Conservation (phyloP, 2,329 filamentous ascomycete genomes). For the Paecilomyces sp. region DNA sequence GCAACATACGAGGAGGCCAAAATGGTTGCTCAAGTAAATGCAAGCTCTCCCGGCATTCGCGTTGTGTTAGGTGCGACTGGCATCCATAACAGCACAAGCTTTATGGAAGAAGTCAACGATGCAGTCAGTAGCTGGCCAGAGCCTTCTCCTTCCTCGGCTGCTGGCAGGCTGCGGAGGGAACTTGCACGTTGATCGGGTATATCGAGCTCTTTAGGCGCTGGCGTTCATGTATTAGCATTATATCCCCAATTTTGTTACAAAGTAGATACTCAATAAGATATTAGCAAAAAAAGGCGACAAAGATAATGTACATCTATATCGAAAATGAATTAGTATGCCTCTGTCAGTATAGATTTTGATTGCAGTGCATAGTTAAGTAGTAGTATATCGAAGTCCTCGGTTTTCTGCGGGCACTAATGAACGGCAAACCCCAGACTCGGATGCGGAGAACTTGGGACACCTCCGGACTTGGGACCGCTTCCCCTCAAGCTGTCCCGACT, state of each 20-base stretch:
- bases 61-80: constrained; percentile 84
- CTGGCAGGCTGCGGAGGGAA: constrained; percentile 56
- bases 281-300: background rate
- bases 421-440: background rate
- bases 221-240: constrained; percentile 7
- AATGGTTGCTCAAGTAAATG: constrained; percentile 91
- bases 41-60: constrained; percentile 76
- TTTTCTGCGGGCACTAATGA: background rate
- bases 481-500: constrained; percentile 3
- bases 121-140: constrained; percentile 83
- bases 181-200: constrained; percentile 41
- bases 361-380: background rate
- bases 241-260: background rate
- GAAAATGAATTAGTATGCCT: background rate
- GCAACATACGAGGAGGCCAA: constrained; percentile 96
- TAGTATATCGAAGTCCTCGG: background rate
- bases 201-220: constrained; percentile 1
- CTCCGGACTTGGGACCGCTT: constrained; percentile 9
- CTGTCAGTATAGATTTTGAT: background rate
- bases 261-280: background rate
- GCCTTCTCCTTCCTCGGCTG: constrained; percentile 50
- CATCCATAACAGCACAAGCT: constrained; percentile 80
- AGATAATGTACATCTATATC: background rate
- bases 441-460: background rate
- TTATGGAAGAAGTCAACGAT: constrained; percentile 87